Percentiles rank a stretch among this genome's conserved stretches.
phyloP scores from a whole-genome alignment of 176 grass and related monocot genomes.

The Elaeis guineensis region DNA sequence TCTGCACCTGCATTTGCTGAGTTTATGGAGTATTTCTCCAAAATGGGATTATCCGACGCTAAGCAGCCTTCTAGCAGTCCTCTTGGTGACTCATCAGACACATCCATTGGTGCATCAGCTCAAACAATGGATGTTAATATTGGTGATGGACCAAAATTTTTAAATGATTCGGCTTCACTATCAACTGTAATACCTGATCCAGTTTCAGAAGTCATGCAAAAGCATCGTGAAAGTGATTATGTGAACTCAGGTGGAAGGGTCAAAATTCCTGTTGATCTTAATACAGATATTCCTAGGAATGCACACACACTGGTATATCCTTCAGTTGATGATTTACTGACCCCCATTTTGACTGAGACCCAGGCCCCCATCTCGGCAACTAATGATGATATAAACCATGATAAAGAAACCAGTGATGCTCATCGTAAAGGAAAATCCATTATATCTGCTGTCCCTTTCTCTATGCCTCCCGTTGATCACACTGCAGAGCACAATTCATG shows the following conservation, averaged over 20 bases:
- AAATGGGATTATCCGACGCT: slow-evolving; percentile 20
- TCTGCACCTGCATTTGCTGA: slow-evolving; percentile 7
- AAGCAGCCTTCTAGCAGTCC: not conserved
- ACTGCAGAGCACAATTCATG: not conserved
- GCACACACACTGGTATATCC: not conserved
- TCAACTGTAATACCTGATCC: not conserved
- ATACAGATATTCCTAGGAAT: not conserved
- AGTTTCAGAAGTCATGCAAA: slow-evolving; percentile 5
- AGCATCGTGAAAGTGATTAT: not conserved
- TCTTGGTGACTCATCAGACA: not conserved
- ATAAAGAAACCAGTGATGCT: not conserved
- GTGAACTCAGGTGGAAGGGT: not conserved
- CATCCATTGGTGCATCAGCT: not conserved
- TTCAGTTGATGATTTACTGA: not conserved
- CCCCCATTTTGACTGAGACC: not conserved
- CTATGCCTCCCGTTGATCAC: not conserved
- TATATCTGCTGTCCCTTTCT: not conserved
- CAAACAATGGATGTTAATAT: slow-evolving; percentile 1
- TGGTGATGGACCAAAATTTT: not conserved
- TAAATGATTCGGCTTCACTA: not conserved
- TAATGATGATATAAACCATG: not conserved
- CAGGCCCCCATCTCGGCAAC: not conserved
- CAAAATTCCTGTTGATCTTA: slow-evolving; percentile 13
- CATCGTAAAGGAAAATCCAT: slow-evolving; percentile 4
- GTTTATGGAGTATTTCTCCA: slow-evolving; percentile 18